Evolutionary conservation across 805 yeast species (phyloP), one percentile per base, ranked within the genome.

Genomic region (Saturnispora bothae): DNA sequence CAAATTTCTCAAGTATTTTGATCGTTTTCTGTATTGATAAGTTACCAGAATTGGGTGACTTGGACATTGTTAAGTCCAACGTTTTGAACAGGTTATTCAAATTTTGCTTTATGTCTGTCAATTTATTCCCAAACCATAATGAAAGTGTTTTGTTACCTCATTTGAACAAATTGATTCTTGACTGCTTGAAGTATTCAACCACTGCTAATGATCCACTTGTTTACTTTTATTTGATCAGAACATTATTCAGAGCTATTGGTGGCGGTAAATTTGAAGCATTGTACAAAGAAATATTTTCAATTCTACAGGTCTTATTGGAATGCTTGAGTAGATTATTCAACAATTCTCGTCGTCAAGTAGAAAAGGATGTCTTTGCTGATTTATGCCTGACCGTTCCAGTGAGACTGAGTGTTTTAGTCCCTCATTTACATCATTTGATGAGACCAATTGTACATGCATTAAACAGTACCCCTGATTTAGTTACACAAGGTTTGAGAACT

Each of bases 381-480:
- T 65, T 92, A 34, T 92, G 98, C 52, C 66, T 92, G 43, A 88
- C 96, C 0, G 96, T 92, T 5, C 99, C 99, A 0, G 98, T 92
- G 1, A 68, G 98, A 42, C 64, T 92, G 20, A 84, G 95, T 42
- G 95, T 89, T 0, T 64, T 92, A 47, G 96, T 94, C 1, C 97
- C 98, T 1, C 95, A 88, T 52, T 63, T 92, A 48, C 82, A 80
- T 48, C 83, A 80, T 52, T 62, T 92, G 50, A 88, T 94, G 76
- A 72, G 83, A 41, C 98, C 99, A 0, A 65, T 92, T 35, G 96
- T 89, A 0, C 74, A 77, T 46, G 96, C 99, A 0, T 64, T 92
- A 44, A 83, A 83, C 52, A 95, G 95, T 0, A 71, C 85, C 1
- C 95, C 79, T 44, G 99, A 92, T 45, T 70, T 94, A 31, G 92